A percentile compares a stretch with the other conserved stretches of the same genome.
Evolutionary conservation across 2,329 filamentous ascomycete species (phyloP).

Genomic region (Pseudocercospora eumusae): DNA sequence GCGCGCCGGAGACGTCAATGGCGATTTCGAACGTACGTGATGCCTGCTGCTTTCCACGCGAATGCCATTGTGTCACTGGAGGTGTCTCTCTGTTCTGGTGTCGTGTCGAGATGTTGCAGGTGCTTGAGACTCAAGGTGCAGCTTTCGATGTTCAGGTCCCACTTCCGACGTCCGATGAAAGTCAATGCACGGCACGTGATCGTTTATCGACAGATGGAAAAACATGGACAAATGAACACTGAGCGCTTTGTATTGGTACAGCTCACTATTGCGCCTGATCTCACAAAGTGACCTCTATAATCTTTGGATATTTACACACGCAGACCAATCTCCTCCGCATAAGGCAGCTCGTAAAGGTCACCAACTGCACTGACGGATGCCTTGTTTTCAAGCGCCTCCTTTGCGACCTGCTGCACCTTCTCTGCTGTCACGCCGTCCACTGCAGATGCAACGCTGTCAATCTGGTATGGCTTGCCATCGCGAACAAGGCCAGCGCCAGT

Average conservation of each 20-base stretch:
- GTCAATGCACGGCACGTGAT: conserved; percentile 8
- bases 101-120: conserved; percentile 16
- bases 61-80: conserved; percentile 76
- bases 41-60: conserved; percentile 96
- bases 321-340: conserved; percentile 89
- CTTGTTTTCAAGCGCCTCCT: conserved; percentile 83
- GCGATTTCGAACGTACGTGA: conserved; percentile 69
- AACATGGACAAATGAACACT: conserved; percentile 13
- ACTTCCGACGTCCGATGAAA: conserved; percentile 1
- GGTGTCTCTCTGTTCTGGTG: conserved; percentile 9
- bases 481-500: conserved; percentile 83
- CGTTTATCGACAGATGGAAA: background rate
- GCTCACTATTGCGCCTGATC: conserved; percentile 35
- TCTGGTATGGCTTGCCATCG: conserved; percentile 78
- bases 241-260: conserved; percentile 38
- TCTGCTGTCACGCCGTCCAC: conserved; percentile 81
- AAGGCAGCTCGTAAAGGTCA: conserved; percentile 88
- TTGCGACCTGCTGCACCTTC: conserved; percentile 86
- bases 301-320: conserved; percentile 70
- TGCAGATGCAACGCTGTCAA: conserved; percentile 74
- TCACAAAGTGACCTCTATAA: conserved; percentile 35
- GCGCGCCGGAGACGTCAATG: background rate
- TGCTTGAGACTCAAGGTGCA: conserved; percentile 12
- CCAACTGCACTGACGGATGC: conserved; percentile 87
- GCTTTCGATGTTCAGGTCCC: background rate